Conservation (phyloP, 495 filamentous ascomycete genomes). For the Neurospora tetrasperma region DNA sequence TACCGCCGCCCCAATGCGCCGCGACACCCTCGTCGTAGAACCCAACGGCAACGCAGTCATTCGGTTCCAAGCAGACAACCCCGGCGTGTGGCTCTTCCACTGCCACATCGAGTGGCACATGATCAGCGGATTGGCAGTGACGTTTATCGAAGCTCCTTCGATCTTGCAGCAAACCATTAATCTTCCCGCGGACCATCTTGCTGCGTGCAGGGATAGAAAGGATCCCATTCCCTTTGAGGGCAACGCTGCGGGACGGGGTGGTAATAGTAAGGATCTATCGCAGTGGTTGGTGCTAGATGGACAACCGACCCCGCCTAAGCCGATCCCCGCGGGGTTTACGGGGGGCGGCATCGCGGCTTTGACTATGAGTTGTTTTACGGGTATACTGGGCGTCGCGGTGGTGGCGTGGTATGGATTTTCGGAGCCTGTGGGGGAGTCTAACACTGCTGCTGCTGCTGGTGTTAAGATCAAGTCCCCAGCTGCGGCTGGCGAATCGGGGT, state of each 20-base stretch:
- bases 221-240: conserved; percentile 25
- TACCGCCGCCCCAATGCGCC: conserved; percentile 38
- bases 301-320: conserved; percentile 43
- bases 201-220: conserved; percentile 27
- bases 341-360: conserved; percentile 60
- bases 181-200: conserved; percentile 54
- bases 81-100: conserved; percentile 65
- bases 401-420: conserved; percentile 59
- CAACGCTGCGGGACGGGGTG: conserved; percentile 59
- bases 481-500: not conserved
- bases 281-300: conserved; percentile 57
- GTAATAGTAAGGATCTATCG: conserved; percentile 56
- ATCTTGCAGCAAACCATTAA: conserved; percentile 47
- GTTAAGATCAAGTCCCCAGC: not conserved
- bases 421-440: not conserved
- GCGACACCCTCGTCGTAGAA: conserved; percentile 47
- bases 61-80: conserved; percentile 59
- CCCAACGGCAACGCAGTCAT: conserved; percentile 51
- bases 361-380: conserved; percentile 59
- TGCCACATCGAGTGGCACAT: conserved; percentile 68
- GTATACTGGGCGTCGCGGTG: conserved; percentile 59
- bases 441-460: not conserved
- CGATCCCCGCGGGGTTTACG: conserved; percentile 61
- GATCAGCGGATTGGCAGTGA: conserved; percentile 55
- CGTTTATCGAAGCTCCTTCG: conserved; percentile 51